phyloP scores from a whole-genome alignment of 2,329 filamentous ascomycete genomes.

The Botrytis tulipae region DNA sequence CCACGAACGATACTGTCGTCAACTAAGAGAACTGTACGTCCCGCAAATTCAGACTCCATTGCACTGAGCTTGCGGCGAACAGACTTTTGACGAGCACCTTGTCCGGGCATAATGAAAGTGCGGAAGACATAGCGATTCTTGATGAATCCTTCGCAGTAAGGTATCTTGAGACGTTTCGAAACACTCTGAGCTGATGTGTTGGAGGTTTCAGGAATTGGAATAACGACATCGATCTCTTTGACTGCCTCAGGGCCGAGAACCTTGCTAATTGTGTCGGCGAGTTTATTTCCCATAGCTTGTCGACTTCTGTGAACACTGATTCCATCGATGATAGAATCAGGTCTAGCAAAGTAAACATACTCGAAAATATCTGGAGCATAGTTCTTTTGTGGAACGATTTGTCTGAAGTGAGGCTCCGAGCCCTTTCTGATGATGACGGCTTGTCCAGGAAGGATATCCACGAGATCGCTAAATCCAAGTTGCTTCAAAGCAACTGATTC shows the following conservation, averaged over 20 bases:
- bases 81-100: conserved; percentile 76
- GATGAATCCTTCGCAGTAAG: conserved; percentile 78
- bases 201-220: conserved; percentile 80
- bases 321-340: conserved; percentile 80
- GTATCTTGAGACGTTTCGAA: conserved; percentile 71
- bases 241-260: conserved; percentile 68
- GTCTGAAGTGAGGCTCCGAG: conserved; percentile 67
- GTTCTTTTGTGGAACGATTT: conserved; percentile 64
- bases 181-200: conserved; percentile 77
- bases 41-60: conserved; percentile 81
- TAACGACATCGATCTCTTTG: conserved; percentile 77
- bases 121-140: conserved; percentile 89
- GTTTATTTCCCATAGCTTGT: conserved; percentile 80
- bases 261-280: conserved; percentile 69
- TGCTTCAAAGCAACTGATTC: conserved; percentile 82
- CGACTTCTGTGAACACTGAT: conserved; percentile 83
- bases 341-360: conserved; percentile 82
- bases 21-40: conserved; percentile 76
- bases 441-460: conserved; percentile 78
- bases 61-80: conserved; percentile 87
- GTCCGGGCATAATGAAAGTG: conserved; percentile 84
- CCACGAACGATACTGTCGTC: conserved; percentile 90
- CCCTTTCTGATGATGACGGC: conserved; percentile 85
- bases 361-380: conserved; percentile 89
- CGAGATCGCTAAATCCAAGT: conserved; percentile 73